Base-by-base conservation (phyloP, 2,329 filamentous ascomycete genomes). In the Stachybotrys elegans region DNA sequence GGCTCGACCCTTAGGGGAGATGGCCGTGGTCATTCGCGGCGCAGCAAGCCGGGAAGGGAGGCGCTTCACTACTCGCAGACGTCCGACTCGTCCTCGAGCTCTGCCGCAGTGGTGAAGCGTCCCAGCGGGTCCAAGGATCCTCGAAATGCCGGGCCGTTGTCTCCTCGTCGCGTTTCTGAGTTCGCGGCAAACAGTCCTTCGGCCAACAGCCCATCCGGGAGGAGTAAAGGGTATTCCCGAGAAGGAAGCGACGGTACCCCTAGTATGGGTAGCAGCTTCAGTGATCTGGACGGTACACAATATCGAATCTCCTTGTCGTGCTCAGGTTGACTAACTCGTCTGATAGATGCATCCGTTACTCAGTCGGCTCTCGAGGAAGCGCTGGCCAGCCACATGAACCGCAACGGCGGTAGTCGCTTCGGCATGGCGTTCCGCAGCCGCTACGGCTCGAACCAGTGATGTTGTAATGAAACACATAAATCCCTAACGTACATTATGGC, bases 201-300 rank as follows among this genome's bases (percentile, higher is more conserved):
- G 8, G 66, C 64, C 9, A 75, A 74, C n/a, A 80, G 75, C 53
- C 76, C 79, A 2, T 63, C 67, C 8, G 66, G 65, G 8, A 75
- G 74, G 47, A 69, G 66, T 22, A 73, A 75, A 53, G 72, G 69
- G 0, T 63, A 69, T 37, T 77, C 76, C 2, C 72, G 74, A 12
- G 81, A 85, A 49, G 79, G 79, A 12, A 88, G 84, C 56, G 84
- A 89, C 49, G 84, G 84, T 13, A 84, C 83, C 13, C 85, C 84
- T 2, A 89, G 85, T 54, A 89, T 90, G 81, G 86, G 87, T 1
- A 92, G 87, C 61, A 91, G 86, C 55, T 93, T 89, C 56, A 92
- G 86, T 63, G 88, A 93, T 67, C 73, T 94, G 35, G 88, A 92
- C 60, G 86, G 86, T 79, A 69, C n/a, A n/a, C n/a, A n/a, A n/a